phyloP scores from a whole-genome alignment of 768 basidiomycete genomes.

The Neoboletus subvelutipes region DNA sequence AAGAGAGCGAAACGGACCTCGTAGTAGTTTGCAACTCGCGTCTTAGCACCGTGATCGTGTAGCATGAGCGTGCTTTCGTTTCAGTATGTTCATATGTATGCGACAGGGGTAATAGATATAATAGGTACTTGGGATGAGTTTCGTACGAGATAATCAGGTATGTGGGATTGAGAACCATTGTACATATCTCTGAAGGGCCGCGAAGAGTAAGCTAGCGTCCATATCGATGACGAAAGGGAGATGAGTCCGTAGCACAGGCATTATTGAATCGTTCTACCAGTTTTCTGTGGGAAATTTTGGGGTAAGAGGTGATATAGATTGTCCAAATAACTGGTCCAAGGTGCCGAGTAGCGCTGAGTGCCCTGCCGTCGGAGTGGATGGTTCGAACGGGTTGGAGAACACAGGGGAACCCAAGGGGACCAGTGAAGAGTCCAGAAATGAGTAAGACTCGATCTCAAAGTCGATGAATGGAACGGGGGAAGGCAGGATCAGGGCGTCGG shows the following conservation, averaged over 20 bases:
- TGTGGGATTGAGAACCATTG: not conserved
- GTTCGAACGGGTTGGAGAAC: conserved; percentile 33
- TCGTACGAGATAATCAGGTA: conserved; percentile 11
- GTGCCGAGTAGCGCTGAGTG: conserved; percentile 18
- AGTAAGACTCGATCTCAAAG: conserved; percentile 13
- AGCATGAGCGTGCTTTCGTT: conserved; percentile 5
- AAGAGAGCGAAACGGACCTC: conserved; percentile 35
- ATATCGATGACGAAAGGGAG: not conserved
- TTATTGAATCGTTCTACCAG: conserved; percentile 12
- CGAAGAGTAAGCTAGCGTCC: not conserved
- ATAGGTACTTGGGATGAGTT: conserved; percentile 9
- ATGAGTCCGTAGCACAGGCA: not conserved
- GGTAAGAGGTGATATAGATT: conserved; percentile 27
- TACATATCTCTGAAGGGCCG: conserved; percentile 5
- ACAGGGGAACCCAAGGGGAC: conserved; percentile 27
- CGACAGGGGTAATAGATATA: conserved; percentile 22
- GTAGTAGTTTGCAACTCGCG: not conserved
- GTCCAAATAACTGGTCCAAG: conserved; percentile 34
- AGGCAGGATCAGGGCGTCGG: not conserved
- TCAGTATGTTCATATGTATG: not conserved
- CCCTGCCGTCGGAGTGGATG: not conserved
- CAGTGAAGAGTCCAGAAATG: conserved; percentile 1
- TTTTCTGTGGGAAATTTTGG: conserved; percentile 5
- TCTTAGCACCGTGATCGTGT: not conserved
- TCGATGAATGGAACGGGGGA: conserved; percentile 8